Conservation (phyloP, 192 early-diverging fungal genomes). For the Linnemannia schmuckeri region DNA sequence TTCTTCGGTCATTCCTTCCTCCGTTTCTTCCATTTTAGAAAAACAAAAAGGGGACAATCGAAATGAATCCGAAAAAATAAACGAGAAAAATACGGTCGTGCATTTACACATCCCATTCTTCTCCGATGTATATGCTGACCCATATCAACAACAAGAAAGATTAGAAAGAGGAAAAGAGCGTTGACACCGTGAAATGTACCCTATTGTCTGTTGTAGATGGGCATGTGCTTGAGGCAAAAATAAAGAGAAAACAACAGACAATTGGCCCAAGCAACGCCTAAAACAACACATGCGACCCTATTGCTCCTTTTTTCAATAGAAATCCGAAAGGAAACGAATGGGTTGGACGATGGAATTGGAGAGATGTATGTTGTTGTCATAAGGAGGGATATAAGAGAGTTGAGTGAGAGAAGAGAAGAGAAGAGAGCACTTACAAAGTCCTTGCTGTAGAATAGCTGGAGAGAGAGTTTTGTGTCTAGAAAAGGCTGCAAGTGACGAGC, state of each 20-base stretch:
- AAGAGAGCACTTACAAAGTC: not conserved
- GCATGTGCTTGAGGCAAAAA: constrained; percentile 1
- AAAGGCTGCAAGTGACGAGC: not conserved
- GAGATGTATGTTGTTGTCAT: no score
- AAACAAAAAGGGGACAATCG: not conserved
- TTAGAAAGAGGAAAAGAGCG: not conserved
- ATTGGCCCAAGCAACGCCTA: not conserved
- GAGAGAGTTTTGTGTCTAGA: not conserved
- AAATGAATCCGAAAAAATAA: not conserved
- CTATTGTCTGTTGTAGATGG: not conserved
- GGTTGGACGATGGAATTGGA: not conserved
- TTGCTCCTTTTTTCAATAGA: not conserved
- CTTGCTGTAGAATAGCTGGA: not conserved
- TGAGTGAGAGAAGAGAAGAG: not conserved
- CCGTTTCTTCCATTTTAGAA: no score
- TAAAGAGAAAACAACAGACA: not conserved
- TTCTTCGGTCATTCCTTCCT: not conserved
- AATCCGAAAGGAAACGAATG: not conserved
- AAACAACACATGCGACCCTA: not conserved
- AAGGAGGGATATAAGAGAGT: not conserved
- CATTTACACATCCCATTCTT: not conserved
- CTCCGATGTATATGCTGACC: not conserved
- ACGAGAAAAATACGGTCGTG: not conserved
- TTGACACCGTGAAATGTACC: not conserved
- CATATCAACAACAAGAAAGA: not conserved